Evolutionary conservation across 495 filamentous ascomycete genomes (phyloP), one percentile per base, ranked within the genome.

Genomic region (Podospora sp.): DNA sequence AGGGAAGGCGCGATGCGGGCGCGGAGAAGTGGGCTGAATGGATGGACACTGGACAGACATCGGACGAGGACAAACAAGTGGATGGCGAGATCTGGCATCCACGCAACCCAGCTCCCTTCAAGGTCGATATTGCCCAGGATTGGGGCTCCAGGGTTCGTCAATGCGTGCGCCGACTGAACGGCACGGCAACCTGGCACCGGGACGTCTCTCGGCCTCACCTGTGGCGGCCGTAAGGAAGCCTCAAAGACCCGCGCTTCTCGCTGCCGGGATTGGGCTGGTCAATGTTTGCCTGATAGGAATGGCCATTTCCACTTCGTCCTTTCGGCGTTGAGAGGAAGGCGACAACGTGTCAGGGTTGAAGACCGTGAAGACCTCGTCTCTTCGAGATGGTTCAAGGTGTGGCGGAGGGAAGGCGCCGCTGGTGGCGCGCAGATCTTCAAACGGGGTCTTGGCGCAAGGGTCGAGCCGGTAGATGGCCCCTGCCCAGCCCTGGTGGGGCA

Each of bases 81-180:
- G 40, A 46, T 57, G 65, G 35, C 52, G 53, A 57, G 52, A 57
- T 68, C 60, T 65, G 51, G 35, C 61, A 33, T 33, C 40, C 40
- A 66, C 56, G 24, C 29, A 50, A n/a, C 52, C 53, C 27, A 53
- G 14, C 18, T 20, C 22, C n/a, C 33, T 56, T 20, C 58, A 20
- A 26, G 27, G 12, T 25, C 21, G 18, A 29, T 27, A 25, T 58
- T 58, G 56, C 35, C 35, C 8, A 18, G 18, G 46, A 36, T 33
- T 35, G 62, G 55, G 40, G 33, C 26, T 33, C 66, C 33, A 50
- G 66, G 66, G 27, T 35, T 68, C 53, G 61, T 68, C 52, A 65
- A 68, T 68, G 66, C 66, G 65, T 36, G 61, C 62, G 66, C 25
- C 50, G 29, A 62, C 16, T 27, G 20, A 50, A 9, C 60, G 35